These are phyloP conservation scores for Heliamphora exappendiculata DNA, from an alignment of 148 eudicot genomes.

Conservation along the genomic window DNA sequence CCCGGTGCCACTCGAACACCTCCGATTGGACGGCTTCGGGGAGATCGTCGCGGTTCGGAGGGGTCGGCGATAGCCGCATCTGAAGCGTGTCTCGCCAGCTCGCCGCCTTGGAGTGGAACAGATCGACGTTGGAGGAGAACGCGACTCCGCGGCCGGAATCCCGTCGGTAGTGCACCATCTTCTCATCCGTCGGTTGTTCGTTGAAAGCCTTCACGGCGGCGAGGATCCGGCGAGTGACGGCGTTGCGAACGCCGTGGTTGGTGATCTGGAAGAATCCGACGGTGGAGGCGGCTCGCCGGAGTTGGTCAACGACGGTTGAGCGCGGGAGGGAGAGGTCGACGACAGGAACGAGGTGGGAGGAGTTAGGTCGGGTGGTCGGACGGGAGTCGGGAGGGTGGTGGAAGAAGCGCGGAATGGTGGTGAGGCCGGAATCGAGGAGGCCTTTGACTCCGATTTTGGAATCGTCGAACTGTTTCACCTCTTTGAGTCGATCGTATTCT, in stretches of 20 bases:
- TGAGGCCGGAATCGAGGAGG: constrained; percentile 55
- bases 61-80: constrained; percentile 23
- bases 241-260: constrained; percentile 41
- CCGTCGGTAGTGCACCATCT: constrained; percentile 27
- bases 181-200: constrained; percentile 35
- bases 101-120: constrained; percentile 54
- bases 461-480: constrained; percentile 51
- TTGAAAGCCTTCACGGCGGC: constrained; percentile 30
- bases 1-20: constrained; percentile 25
- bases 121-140: constrained; percentile 48
- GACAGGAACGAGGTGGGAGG: constrained; percentile 25
- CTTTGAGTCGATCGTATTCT: constrained; percentile 30
- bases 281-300: constrained; percentile 31
- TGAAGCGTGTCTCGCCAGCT: constrained; percentile 69
- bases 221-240: constrained; percentile 22
- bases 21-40: constrained; percentile 28
- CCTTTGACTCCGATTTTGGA: constrained; percentile 75
- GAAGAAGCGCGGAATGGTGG: constrained; percentile 51
- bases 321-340: constrained; percentile 44
- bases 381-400: constrained; percentile 40
- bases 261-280: constrained; percentile 60
- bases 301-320: constrained; percentile 22
- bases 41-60: constrained; percentile 14
- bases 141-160: constrained; percentile 22
- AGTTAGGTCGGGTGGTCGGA: constrained; percentile 6